A percentile compares a stretch with the other conserved stretches of the same genome.
Evolutionary conservation across 2,329 filamentous ascomycete species (phyloP).

Genomic region (Stagonosporopsis chrysanthemi): DNA sequence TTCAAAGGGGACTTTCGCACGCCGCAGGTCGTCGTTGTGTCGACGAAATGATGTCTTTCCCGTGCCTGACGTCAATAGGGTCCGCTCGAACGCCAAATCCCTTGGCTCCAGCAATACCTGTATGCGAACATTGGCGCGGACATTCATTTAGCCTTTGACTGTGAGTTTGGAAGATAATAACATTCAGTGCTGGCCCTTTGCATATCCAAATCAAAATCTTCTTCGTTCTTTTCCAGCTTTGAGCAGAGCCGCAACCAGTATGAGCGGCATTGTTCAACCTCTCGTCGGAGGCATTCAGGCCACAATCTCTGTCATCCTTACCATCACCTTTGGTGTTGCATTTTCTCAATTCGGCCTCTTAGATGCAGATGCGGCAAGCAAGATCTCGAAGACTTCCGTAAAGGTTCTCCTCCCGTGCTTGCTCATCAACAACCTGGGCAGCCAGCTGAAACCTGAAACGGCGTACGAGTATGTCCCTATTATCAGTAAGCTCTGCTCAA

Average conservation of each 20-base stretch:
- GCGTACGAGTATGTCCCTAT: conserved; percentile 59
- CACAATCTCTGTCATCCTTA: conserved; percentile 62
- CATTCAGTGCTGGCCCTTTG: neutral
- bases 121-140: conserved; percentile 15
- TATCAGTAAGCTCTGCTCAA: conserved; percentile 47
- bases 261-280: conserved; percentile 32
- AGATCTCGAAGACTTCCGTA: conserved; percentile 62
- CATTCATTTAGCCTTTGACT: neutral
- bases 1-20: neutral
- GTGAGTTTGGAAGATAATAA: neutral
- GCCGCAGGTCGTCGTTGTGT: neutral
- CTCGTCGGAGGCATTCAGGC: conserved; percentile 64
- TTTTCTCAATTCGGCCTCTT: conserved; percentile 61
- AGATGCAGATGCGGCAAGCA: conserved; percentile 57
- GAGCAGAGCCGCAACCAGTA: neutral
- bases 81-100: conserved; percentile 18
- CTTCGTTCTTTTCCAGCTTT: neutral
- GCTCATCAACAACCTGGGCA: conserved; percentile 62
- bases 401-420: conserved; percentile 62
- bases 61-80: conserved; percentile 15
- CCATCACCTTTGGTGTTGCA: conserved; percentile 61
- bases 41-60: conserved; percentile 4
- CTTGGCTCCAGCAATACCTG: conserved; percentile 18
- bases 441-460: conserved; percentile 58
- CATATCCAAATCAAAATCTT: neutral